Evolutionary conservation across 2,329 filamentous ascomycete genomes (phyloP).

Genomic region (Spiromastix sp.): DNA sequence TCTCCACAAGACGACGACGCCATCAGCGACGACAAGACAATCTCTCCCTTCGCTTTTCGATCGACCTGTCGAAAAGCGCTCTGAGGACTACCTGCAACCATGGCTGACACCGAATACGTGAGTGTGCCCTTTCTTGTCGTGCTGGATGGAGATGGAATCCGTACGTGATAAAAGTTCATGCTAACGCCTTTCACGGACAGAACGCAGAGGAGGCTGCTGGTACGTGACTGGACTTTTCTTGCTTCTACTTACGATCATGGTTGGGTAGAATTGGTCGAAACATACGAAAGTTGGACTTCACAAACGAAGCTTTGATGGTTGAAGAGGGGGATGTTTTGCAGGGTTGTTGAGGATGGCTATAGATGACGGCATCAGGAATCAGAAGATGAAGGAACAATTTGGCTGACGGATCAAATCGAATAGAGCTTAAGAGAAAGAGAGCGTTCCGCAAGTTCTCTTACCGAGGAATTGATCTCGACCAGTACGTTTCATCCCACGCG

Average conservation of each 20-base stretch:
- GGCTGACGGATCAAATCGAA: slow-evolving; percentile 15
- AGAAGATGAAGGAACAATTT: slow-evolving; percentile 3
- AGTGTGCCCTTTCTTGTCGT: slow-evolving; percentile 33
- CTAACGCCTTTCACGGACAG: slow-evolving; percentile 38
- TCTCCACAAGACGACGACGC: slow-evolving; percentile 10
- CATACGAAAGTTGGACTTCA: too few relatives aligned
- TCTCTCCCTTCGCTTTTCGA: slow-evolving; percentile 33
- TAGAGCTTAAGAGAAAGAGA: slow-evolving; percentile 99
- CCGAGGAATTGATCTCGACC: slow-evolving; percentile 98
- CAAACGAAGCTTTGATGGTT: too few relatives aligned
- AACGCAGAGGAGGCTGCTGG: slow-evolving; percentile 93
- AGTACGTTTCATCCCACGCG: slow-evolving; percentile 53
- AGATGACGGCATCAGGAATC: too few relatives aligned
- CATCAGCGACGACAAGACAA: background rate
- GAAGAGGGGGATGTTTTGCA: too few relatives aligned
- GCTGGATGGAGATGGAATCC: slow-evolving; percentile 10
- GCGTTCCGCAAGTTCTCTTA: slow-evolving; percentile 99
- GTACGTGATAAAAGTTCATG: slow-evolving; percentile 20
- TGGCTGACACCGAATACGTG: slow-evolving; percentile 87
- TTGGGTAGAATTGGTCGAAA: too few relatives aligned
- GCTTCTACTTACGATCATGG: too few relatives aligned
- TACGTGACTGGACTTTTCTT: slow-evolving; percentile 35
- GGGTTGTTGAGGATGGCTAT: too few relatives aligned
- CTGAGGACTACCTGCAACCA: slow-evolving; percentile 48
- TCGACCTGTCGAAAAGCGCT: slow-evolving; percentile 34